A percentile compares a stretch with the other conserved stretches of the same genome.
Conservation (phyloP, 371 early-diverging fungal genomes). For the Mortierella sp. region DNA sequence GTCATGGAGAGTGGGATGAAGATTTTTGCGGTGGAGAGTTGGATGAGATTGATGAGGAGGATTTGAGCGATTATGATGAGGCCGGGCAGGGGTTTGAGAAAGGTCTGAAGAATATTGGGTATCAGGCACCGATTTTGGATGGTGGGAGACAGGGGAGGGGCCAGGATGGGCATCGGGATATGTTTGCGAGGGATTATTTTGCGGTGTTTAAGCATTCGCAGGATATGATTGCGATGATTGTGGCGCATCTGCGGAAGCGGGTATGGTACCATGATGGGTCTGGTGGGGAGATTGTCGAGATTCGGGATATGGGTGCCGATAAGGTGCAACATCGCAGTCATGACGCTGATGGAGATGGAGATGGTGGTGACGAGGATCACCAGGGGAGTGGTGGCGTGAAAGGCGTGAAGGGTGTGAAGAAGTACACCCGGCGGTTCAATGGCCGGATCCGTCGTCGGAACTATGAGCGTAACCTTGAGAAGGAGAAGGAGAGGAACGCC, state of each 20-base stretch:
- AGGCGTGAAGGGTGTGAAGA: constrained; percentile 37
- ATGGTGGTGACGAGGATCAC: background rate
- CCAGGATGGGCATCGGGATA: constrained; percentile 20
- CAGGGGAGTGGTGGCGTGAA: background rate
- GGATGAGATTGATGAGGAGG: constrained; percentile 35
- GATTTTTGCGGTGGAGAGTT: constrained; percentile 28
- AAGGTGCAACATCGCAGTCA: background rate
- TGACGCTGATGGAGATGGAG: background rate
- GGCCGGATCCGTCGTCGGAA: constrained; percentile 27
- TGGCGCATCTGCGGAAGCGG: constrained; percentile 26
- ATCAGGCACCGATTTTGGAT: constrained; percentile 18
- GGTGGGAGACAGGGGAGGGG: background rate
- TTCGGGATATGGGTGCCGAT: constrained; percentile 31
- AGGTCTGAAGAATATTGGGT: constrained; percentile 31
- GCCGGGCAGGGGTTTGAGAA: constrained; percentile 6
- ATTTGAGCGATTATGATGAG: constrained; percentile 37
- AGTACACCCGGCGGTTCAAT: constrained; percentile 39
- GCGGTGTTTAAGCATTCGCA: constrained; percentile 30
- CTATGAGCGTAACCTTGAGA: constrained; percentile 10
- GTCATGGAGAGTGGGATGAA: background rate
- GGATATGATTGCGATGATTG: constrained; percentile 45
- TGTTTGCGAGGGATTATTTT: constrained; percentile 8
- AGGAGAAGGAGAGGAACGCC: background rate
- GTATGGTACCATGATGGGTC: constrained; percentile 39
- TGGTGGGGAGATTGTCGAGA: constrained; percentile 36